A percentile compares a stretch with the other conserved stretches of the same genome.
These are phyloP conservation scores for Yarrowia yakushimensis DNA, from an alignment of 805 yeast species.

Conservation along the genomic window DNA sequence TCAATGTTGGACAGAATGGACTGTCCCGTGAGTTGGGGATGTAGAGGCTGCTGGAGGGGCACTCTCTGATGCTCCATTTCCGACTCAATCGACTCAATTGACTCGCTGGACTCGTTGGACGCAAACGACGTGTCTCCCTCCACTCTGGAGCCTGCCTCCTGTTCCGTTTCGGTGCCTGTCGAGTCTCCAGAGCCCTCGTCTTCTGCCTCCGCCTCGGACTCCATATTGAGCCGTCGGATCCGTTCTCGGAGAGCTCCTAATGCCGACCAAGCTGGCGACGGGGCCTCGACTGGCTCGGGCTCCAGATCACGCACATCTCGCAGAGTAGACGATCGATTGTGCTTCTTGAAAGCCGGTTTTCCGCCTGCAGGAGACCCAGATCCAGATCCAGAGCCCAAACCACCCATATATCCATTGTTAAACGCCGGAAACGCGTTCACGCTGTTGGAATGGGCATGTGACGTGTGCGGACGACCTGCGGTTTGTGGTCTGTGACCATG, in stretches of 20 bases:
- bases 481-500: conserved; percentile 1
- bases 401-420: not conserved
- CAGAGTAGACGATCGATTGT: not conserved
- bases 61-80: conserved; percentile 11
- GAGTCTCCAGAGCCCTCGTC: not conserved
- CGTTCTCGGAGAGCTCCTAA: conserved; percentile 13
- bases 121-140: conserved; percentile 3
- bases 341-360: not conserved
- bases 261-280: conserved; percentile 3
- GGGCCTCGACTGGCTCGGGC: not conserved
- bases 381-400: conserved; percentile 1
- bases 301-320: not conserved
- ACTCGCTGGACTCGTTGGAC: conserved; percentile 5
- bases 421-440: not conserved
- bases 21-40: not conserved
- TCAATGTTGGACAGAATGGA: not conserved
- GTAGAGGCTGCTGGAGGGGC: not conserved
- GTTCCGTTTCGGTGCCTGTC: not conserved
- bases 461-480: conserved; percentile 15
- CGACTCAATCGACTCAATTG: conserved; percentile 2
- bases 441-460: not conserved
- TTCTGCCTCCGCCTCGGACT: not conserved
- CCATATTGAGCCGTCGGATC: conserved; percentile 11
- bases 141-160: not conserved
- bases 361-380: not conserved